Percentiles rank a stretch among this genome's conserved stretches.
phyloP scores from a whole-genome alignment of 73 alveolate species.

The Paraurostyla sp. region DNA sequence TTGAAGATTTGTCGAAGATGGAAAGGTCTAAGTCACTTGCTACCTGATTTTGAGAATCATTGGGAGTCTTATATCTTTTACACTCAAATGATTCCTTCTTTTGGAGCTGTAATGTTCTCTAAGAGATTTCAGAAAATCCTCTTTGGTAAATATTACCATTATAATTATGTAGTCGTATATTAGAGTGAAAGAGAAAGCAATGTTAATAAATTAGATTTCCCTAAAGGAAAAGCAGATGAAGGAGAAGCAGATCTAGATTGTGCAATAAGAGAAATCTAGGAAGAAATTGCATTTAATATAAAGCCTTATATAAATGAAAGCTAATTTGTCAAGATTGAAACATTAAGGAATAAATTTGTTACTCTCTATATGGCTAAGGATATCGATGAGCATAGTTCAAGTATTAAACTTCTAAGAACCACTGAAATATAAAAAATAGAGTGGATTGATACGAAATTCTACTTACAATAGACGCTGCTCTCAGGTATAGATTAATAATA shows the following conservation, averaged over 20 bases:
- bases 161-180: slow-evolving; percentile 27
- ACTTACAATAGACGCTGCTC: not conserved
- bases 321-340: slow-evolving; percentile 43
- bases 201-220: slow-evolving; percentile 49
- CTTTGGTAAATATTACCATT: not conserved
- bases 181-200: slow-evolving; percentile 26
- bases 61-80: slow-evolving; percentile 20
- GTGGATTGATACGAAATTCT: slow-evolving; percentile 37
- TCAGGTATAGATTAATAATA: not conserved
- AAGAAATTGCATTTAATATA: slow-evolving; percentile 58
- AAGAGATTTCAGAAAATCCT: slow-evolving; percentile 27
- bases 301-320: slow-evolving; percentile 43
- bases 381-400: not conserved
- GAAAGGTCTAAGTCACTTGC: not conserved
- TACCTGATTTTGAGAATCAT: not conserved
- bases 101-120: slow-evolving; percentile 53
- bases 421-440: slow-evolving; percentile 41
- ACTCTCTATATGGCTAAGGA: slow-evolving; percentile 9
- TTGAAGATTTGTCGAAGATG: slow-evolving; percentile 12
- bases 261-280: slow-evolving; percentile 58
- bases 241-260: slow-evolving; percentile 61
- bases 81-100: slow-evolving; percentile 46
- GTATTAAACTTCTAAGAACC: not conserved
- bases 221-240: slow-evolving; percentile 66
- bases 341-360: slow-evolving; percentile 44